phyloP scores from a whole-genome alignment of 2,329 filamentous ascomycete genomes.

The Fusarium pseudocircinatum region DNA sequence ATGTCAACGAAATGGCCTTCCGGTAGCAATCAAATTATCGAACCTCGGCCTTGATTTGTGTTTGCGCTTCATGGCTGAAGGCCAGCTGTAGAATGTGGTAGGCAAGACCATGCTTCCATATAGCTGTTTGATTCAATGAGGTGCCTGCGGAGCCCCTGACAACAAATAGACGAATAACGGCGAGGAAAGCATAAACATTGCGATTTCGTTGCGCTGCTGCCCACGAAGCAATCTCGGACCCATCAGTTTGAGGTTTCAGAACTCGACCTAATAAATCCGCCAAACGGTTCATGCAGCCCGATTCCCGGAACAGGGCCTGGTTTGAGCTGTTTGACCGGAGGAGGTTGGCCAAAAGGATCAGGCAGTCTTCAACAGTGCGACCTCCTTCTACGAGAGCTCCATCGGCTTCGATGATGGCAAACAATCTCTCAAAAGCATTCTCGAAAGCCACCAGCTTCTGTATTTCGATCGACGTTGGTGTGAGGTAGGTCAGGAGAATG shows the following conservation, averaged over 20 bases:
- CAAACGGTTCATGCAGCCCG: constrained; percentile 80
- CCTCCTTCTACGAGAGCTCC: constrained; percentile 85
- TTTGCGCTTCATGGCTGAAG: constrained; percentile 77
- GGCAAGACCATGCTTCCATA: constrained; percentile 84
- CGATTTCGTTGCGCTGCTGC: constrained; percentile 82
- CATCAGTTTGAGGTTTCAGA: constrained; percentile 62
- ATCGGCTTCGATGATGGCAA: constrained; percentile 82
- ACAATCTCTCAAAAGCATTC: constrained; percentile 88
- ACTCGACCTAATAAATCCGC: constrained; percentile 73
- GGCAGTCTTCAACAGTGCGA: constrained; percentile 89
- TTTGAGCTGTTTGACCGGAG: constrained; percentile 89
- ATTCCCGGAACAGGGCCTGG: constrained; percentile 92
- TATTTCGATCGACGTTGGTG: constrained; percentile 84
- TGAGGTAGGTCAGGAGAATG: constrained; percentile 86
- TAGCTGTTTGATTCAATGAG: constrained; percentile 82
- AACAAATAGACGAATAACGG: constrained; percentile 87
- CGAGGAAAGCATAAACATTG: constrained; percentile 90
- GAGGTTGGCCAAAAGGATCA: constrained; percentile 90
- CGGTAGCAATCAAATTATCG: constrained; percentile 4
- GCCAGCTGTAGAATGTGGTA: constrained; percentile 83
- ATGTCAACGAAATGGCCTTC: constrained; percentile 21
- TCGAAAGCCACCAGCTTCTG: constrained; percentile 97
- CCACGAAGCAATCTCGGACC: constrained; percentile 75
- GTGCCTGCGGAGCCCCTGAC: constrained; percentile 83
- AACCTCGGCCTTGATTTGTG: constrained; percentile 85